Evolutionary conservation across 1,139 yeast species (phyloP).

Genomic region (Nakaseomyces uthaithaninus): DNA sequence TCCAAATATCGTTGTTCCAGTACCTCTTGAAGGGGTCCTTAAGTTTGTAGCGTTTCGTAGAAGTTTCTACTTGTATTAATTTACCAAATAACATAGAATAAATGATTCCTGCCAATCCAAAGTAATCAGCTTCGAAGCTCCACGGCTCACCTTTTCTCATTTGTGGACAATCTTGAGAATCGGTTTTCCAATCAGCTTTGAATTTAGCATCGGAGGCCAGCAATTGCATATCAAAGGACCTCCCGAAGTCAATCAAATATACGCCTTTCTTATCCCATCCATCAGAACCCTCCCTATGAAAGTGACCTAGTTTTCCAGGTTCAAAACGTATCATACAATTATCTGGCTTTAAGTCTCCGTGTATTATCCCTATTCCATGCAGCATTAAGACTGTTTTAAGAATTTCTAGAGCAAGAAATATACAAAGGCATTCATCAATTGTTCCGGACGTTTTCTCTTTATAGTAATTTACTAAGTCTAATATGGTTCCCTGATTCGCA

Average conservation of each 20-base stretch:
- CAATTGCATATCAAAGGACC: conserved; percentile 64
- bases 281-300: conserved; percentile 33
- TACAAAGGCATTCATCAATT: conserved; percentile 54
- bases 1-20: conserved; percentile 75
- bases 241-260: conserved; percentile 72
- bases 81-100: conserved; percentile 67
- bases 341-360: conserved; percentile 82
- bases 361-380: conserved; percentile 61
- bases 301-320: conserved; percentile 26
- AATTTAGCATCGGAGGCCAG: conserved; percentile 49
- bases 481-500: conserved; percentile 62
- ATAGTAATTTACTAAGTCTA: conserved; percentile 58
- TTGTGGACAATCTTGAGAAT: conserved; percentile 70
- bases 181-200: conserved; percentile 53
- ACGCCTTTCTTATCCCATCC: conserved; percentile 55
- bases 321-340: conserved; percentile 70
- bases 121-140: conserved; percentile 80
- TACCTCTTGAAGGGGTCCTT: conserved; percentile 53
- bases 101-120: conserved; percentile 69
- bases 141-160: conserved; percentile 58
- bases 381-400: conserved; percentile 52
- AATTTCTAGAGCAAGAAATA: conserved; percentile 58
- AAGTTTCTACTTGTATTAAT: conserved; percentile 42
- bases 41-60: conserved; percentile 34
- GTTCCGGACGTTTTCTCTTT: conserved; percentile 27